These are phyloP conservation scores for Lactarius pseudohatsudake DNA, from an alignment of 768 basidiomycete species.

Conservation along the genomic window DNA sequence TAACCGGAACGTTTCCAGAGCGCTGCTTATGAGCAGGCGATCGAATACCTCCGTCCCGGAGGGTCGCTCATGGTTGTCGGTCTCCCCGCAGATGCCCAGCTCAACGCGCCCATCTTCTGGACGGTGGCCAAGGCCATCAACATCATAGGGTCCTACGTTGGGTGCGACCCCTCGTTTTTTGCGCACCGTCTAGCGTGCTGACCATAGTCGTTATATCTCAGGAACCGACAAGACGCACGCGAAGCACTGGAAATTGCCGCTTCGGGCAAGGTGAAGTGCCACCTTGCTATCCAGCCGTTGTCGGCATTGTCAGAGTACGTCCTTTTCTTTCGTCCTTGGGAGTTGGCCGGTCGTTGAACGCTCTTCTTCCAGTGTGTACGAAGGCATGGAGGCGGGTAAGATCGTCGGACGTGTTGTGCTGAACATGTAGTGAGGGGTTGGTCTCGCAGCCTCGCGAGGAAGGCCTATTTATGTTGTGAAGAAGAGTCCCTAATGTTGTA, in stretches of 20 bases:
- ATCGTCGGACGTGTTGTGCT: slow-evolving; percentile 20
- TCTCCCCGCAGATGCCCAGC: slow-evolving; percentile 54
- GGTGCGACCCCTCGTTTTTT: slow-evolving; percentile 27
- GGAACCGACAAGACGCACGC: slow-evolving; percentile 79
- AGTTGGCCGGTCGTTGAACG: not conserved
- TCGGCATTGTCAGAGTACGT: slow-evolving; percentile 53
- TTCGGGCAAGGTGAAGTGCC: slow-evolving; percentile 64
- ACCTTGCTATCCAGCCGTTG: slow-evolving; percentile 48
- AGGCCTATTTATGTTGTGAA: not conserved
- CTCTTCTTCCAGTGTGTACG: slow-evolving; percentile 37
- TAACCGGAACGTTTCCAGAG: slow-evolving; percentile 29
- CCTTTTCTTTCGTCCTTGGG: not conserved
- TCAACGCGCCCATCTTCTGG: slow-evolving; percentile 68
- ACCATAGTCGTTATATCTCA: slow-evolving; percentile 34
- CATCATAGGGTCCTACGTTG: slow-evolving; percentile 49
- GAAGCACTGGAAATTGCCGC: slow-evolving; percentile 81
- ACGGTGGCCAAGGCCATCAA: slow-evolving; percentile 64
- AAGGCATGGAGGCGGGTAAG: slow-evolving; percentile 41
- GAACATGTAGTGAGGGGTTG: slow-evolving; percentile 11
- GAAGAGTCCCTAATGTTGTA: not conserved
- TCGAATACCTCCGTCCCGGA: slow-evolving; percentile 72
- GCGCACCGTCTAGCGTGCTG: not conserved
- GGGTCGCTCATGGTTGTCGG: slow-evolving; percentile 81
- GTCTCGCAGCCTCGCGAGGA: not conserved
- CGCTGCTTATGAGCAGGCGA: slow-evolving; percentile 51